phyloP scores from a whole-genome alignment of 2,329 filamentous ascomycete genomes.

The Aureobasidium lini region DNA sequence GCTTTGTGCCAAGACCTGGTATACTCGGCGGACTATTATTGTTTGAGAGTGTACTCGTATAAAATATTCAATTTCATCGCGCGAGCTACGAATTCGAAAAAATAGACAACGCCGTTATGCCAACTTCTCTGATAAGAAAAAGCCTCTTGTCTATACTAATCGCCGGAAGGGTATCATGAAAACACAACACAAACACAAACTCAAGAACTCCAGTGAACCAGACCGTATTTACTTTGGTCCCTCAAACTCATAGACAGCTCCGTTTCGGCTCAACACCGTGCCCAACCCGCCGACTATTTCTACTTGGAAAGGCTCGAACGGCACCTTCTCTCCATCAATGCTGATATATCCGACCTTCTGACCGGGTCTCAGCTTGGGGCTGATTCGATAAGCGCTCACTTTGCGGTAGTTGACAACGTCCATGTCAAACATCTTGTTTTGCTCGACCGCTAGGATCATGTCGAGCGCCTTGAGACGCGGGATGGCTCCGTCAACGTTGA shows the following conservation, averaged over 20 bases:
- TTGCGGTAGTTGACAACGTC: slow-evolving; percentile 74
- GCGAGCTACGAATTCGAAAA: background rate
- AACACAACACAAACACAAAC: background rate
- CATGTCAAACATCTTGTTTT: slow-evolving; percentile 71
- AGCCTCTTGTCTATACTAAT: background rate
- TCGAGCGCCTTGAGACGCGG: slow-evolving; percentile 57
- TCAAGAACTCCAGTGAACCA: background rate
- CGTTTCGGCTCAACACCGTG: slow-evolving; percentile 72
- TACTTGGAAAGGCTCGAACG: slow-evolving; percentile 84
- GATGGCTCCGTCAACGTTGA: slow-evolving; percentile 72
- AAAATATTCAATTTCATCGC: background rate
- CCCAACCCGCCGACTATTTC: slow-evolving; percentile 80
- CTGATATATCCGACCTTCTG: slow-evolving; percentile 76
- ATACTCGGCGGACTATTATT: background rate
- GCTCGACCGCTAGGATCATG: slow-evolving; percentile 65
- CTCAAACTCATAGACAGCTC: slow-evolving; percentile 59
- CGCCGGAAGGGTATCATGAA: background rate
- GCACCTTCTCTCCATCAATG: slow-evolving; percentile 82
- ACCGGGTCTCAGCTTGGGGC: slow-evolving; percentile 45
- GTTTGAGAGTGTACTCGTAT: too few species aligned
- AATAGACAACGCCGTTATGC: background rate
- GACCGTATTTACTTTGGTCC: slow-evolving; percentile 17
- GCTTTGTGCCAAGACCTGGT: background rate
- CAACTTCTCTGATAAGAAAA: background rate
- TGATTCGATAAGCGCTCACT: slow-evolving; percentile 77